Percentiles rank a stretch among this genome's conserved stretches.
These are phyloP conservation scores for Penicillium goetzii DNA, from an alignment of 495 filamentous ascomycete species.

Conservation along the genomic window DNA sequence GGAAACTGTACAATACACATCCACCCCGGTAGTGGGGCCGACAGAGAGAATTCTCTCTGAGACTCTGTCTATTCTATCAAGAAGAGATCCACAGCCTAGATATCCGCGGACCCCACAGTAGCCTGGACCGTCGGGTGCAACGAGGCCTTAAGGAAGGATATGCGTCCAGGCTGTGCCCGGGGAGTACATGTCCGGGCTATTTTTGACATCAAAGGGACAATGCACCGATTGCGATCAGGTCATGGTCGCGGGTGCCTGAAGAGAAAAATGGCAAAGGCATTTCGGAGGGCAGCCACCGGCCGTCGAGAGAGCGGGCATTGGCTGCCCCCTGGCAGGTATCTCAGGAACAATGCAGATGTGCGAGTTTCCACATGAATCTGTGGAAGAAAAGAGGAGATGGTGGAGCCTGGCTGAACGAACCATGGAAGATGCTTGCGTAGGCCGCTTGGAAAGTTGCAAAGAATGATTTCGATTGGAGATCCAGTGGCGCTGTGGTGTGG, in stretches of 20 bases:
- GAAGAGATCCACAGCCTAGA: background rate
- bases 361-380: background rate
- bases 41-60: background rate
- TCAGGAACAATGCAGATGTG: constrained; percentile 1
- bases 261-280: background rate
- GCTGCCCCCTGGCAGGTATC: constrained; percentile 6
- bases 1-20: background rate
- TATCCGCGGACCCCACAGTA: background rate
- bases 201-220: background rate
- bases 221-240: background rate
- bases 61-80: background rate
- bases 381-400: constrained; percentile 5
- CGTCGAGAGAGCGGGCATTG: constrained; percentile 6
- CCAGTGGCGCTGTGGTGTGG: background rate
- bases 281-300: constrained; percentile 1
- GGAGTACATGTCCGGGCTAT: background rate
- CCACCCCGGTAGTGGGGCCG: background rate
- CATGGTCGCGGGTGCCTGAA: background rate
- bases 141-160: background rate
- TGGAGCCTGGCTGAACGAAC: background rate
- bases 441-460: constrained; percentile 5
- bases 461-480: constrained; percentile 10
- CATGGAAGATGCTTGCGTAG: constrained; percentile 11
- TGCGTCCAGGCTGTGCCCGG: background rate
- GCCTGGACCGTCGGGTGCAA: background rate